Base-by-base conservation (phyloP, 768 basidiomycete genomes). In the Tremella yokohamensis region DNA sequence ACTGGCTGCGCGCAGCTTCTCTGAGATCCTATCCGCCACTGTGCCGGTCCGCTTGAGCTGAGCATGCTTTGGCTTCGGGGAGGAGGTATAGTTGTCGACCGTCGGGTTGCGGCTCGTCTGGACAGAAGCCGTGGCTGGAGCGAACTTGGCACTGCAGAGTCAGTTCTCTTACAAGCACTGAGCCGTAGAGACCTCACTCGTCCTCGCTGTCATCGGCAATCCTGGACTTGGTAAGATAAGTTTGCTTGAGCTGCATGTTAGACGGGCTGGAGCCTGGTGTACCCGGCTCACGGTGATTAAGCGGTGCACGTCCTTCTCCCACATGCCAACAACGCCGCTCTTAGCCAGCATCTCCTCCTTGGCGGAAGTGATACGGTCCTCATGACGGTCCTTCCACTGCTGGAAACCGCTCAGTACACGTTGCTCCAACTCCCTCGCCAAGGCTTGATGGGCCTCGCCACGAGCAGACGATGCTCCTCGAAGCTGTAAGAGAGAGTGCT, bases 141-240 rank as follows among this genome's bases (percentile, higher is more conserved):
- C 89, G 69, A 94, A 94, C 69, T 89, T 90, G 40, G 84, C 88
- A 74, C 91, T 94, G 69, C 4, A 52, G 16, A 3, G 47, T 49
- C n/a, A 29, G 19, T 16, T 15, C 11, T 19, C 29, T 15, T 42
- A 18, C 29, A 26, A 29, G 47, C 29, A 16, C 39, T 44, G 52
- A 44, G 62, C 19, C n/a, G n/a, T 49, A 12, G 58, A 48, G 49
- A 1, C 4, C 90, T 69, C 76, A 94, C 92, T 94, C 91, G 73
- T 96, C 92, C 73, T 90, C 90, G 8, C 87, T 86, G 70, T 96
- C 92, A 66, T 96, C 92, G 15, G 92, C 91, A 40, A 83, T 83
- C 54, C 89, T 83, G 0, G 83, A 85, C 76, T 91, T 94, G 29
- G 81, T 76, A 11, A 89, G 75, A 70, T 94, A 94, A 54, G 83